Evolutionary conservation across 257 asterid species (phyloP).

Genomic region (Ilex asprella): DNA sequence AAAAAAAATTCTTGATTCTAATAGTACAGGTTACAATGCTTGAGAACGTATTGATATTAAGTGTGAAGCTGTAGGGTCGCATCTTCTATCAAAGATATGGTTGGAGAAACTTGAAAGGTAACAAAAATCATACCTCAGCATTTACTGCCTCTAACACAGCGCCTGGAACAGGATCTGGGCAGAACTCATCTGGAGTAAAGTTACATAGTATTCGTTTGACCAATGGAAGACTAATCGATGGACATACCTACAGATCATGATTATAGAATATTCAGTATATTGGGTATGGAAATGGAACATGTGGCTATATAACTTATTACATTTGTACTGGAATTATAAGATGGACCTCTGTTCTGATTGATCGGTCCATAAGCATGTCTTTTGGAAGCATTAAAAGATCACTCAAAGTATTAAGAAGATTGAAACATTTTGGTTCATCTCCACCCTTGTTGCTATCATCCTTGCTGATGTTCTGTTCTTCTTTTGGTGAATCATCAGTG

Average conservation of each 20-base stretch:
- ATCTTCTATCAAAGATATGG: not conserved
- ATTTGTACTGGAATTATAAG: not conserved
- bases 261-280: not conserved
- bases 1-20: too few relatives aligned
- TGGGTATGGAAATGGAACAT: not conserved
- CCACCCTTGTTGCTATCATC: slow-evolving; percentile 26
- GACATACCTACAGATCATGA: slow-evolving; percentile 58
- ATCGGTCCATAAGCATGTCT: slow-evolving; percentile 82
- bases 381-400: slow-evolving; percentile 98
- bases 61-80: not conserved
- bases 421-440: slow-evolving; percentile 50
- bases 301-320: too few relatives aligned
- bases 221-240: slow-evolving; percentile 71
- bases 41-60: too few relatives aligned
- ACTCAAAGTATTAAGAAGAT: slow-evolving; percentile 72
- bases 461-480: slow-evolving; percentile 18
- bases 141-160: slow-evolving; percentile 88
- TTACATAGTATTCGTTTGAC: slow-evolving; percentile 84
- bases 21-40: too few relatives aligned
- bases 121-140: slow-evolving; percentile 60
- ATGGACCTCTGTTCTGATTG: slow-evolving; percentile 79
- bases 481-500: slow-evolving; percentile 24
- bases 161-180: slow-evolving; percentile 93
- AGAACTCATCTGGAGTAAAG: slow-evolving; percentile 96
- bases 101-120: not conserved